Conservation (phyloP, 2,329 filamentous ascomycete species). For the Ophiosphaerella herpotricha region DNA sequence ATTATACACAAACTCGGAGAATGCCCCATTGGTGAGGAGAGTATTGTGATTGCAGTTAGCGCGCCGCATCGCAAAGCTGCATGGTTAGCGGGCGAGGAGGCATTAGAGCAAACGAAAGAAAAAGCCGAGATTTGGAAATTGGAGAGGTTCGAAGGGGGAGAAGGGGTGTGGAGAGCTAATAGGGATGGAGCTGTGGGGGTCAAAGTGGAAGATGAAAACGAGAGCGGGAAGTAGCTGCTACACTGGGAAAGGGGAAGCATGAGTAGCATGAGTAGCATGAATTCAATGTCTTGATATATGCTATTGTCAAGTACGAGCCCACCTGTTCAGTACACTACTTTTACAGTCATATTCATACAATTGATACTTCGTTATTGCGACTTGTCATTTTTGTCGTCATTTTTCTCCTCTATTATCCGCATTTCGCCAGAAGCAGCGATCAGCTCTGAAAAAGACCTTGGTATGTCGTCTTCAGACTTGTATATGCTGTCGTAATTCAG, state of each 20-base stretch:
- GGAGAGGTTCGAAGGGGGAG: constrained; percentile 80
- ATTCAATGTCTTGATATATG: too few relatives aligned
- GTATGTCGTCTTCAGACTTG: constrained; percentile 46
- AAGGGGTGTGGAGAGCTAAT: constrained; percentile 86
- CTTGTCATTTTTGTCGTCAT: constrained; percentile 11
- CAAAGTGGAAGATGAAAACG: constrained; percentile 42
- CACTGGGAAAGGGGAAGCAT: neutral
- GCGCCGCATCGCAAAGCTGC: constrained; percentile 81
- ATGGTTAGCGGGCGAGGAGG: constrained; percentile 87
- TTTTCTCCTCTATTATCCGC: constrained; percentile 37
- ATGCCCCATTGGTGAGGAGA: constrained; percentile 90
- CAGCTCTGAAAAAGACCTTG: constrained; percentile 30
- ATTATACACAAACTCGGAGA: constrained; percentile 84
- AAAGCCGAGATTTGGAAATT: constrained; percentile 94
- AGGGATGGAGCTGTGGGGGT: constrained; percentile 69
- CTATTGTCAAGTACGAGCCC: too few relatives aligned
- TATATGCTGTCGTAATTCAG: constrained; percentile 60
- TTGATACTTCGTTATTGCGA: constrained; percentile 13
- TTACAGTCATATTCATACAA: constrained; percentile 24
- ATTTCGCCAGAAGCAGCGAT: constrained; percentile 51
- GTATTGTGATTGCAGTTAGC: constrained; percentile 86
- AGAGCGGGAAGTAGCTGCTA: neutral
- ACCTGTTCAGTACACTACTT: constrained; percentile 21
- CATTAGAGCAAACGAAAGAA: constrained; percentile 82
- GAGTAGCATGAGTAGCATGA: too few relatives aligned